phyloP scores from a whole-genome alignment of 441 rosid species.

The Croton setiger region DNA sequence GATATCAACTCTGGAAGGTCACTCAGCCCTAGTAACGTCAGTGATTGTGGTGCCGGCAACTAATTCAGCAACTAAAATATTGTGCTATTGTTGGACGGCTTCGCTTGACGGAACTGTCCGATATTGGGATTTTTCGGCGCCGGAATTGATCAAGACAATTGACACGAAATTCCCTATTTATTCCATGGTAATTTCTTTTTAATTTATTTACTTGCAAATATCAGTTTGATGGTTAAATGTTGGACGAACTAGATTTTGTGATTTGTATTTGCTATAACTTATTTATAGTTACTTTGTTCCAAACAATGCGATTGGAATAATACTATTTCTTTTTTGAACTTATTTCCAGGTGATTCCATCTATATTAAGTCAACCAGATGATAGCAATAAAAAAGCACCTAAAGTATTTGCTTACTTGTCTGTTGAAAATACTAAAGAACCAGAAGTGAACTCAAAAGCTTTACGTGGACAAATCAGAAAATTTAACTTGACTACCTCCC shows the following conservation, averaged over 20 bases:
- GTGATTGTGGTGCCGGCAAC: slow-evolving; percentile 72
- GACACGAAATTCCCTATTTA: slow-evolving; percentile 54
- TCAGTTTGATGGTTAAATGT: no score
- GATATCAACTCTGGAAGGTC: slow-evolving; percentile 81
- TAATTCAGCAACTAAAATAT: slow-evolving; percentile 42
- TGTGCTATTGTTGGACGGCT: slow-evolving; percentile 91
- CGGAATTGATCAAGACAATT: slow-evolving; percentile 71
- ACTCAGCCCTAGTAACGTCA: slow-evolving; percentile 67
- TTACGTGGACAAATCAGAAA: slow-evolving; percentile 59
- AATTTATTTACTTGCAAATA: no score
- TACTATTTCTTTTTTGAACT: not conserved
- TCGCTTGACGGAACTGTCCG: slow-evolving; percentile 90
- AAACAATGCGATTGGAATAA: not conserved
- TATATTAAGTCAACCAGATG: slow-evolving; percentile 37
- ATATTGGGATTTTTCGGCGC: slow-evolving; percentile 83
- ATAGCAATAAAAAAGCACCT: slow-evolving; percentile 28
- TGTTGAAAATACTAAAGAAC: slow-evolving; percentile 39
- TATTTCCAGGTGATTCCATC: slow-evolving; percentile 78
- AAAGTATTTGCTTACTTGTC: slow-evolving; percentile 71
- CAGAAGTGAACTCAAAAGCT: slow-evolving; percentile 27
- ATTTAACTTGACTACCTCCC: slow-evolving; percentile 66
- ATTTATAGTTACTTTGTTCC: not conserved
- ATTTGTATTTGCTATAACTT: no score
- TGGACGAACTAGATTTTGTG: not conserved
- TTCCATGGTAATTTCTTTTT: slow-evolving; percentile 50